Conservation (phyloP, 495 filamentous ascomycete genomes). For the Aspergillus steynii region DNA sequence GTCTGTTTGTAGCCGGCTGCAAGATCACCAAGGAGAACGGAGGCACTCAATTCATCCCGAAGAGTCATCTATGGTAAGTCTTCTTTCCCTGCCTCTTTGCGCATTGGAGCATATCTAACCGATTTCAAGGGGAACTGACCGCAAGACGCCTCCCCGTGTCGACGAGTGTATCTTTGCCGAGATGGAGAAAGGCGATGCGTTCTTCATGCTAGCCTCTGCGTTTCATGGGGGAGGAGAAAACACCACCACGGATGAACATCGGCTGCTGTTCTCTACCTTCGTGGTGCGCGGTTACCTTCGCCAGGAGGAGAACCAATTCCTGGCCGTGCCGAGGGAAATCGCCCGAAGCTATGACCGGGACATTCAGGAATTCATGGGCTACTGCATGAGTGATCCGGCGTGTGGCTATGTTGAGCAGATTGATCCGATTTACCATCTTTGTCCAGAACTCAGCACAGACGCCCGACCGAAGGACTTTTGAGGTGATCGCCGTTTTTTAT, state of each 20-base stretch:
- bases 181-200: slow-evolving; percentile 35
- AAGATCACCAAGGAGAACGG: slow-evolving; percentile 38
- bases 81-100: not conserved
- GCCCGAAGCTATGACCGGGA: slow-evolving; percentile 14
- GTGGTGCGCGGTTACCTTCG: slow-evolving; percentile 34
- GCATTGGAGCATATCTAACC: no score
- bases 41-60: slow-evolving; percentile 44
- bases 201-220: slow-evolving; percentile 40
- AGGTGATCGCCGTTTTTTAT: not conserved
- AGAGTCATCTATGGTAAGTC: slow-evolving; percentile 41
- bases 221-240: slow-evolving; percentile 41
- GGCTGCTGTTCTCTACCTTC: slow-evolving; percentile 31
- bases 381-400: slow-evolving; percentile 18
- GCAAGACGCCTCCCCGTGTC: slow-evolving; percentile 17
- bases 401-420: slow-evolving; percentile 18
- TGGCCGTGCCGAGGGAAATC: slow-evolving; percentile 18
- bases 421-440: slow-evolving; percentile 18
- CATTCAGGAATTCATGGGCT: slow-evolving; percentile 20
- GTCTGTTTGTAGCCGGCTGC: slow-evolving; percentile 36
- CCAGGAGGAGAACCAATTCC: slow-evolving; percentile 27
- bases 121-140: slow-evolving; percentile 9
- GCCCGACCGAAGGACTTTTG: slow-evolving; percentile 11
- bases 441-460: slow-evolving; percentile 14
- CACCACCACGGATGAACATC: slow-evolving; percentile 24
- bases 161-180: slow-evolving; percentile 29